Percentiles rank a stretch among this genome's conserved stretches.
Conservation (phyloP, 2,329 filamentous ascomycete genomes). For the Beauveria australis region DNA sequence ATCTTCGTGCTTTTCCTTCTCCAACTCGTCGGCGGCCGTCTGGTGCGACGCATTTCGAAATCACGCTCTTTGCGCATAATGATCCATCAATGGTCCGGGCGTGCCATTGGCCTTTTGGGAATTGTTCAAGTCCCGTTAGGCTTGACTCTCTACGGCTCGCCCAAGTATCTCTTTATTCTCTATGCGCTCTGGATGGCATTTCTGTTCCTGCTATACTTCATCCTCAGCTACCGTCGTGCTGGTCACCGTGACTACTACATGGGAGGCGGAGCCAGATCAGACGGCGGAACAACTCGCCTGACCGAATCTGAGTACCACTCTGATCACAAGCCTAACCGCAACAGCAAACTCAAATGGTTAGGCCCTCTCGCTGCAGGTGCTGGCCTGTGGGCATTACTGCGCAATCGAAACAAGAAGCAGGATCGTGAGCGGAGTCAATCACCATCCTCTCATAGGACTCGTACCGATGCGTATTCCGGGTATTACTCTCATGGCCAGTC, state of each 20-base stretch:
- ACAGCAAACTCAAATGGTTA: constrained; percentile 35
- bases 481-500: constrained; percentile 45
- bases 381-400: constrained; percentile 38
- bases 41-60: constrained; percentile 47
- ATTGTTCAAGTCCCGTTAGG: constrained; percentile 84
- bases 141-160: constrained; percentile 85
- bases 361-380: constrained; percentile 45
- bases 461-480: constrained; percentile 43
- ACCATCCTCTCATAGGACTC: constrained; percentile 27
- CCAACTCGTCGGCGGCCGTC: constrained; percentile 61
- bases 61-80: constrained; percentile 45
- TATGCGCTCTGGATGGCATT: constrained; percentile 72
- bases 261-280: constrained; percentile 51
- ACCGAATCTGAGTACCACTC: constrained; percentile 34
- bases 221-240: constrained; percentile 64
- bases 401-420: constrained; percentile 33
- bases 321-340: constrained; percentile 24
- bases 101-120: constrained; percentile 69
- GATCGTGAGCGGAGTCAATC: constrained; percentile 32
- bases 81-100: constrained; percentile 84
- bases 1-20: constrained; percentile 66
- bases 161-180: constrained; percentile 74
- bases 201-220: constrained; percentile 68
- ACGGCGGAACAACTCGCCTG: constrained; percentile 30
- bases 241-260: constrained; percentile 46